Percentiles rank a stretch among this genome's conserved stretches.
These are phyloP conservation scores for Hymenoscyphus infarciens DNA, from an alignment of 2,329 filamentous ascomycete genomes.

Conservation along the genomic window DNA sequence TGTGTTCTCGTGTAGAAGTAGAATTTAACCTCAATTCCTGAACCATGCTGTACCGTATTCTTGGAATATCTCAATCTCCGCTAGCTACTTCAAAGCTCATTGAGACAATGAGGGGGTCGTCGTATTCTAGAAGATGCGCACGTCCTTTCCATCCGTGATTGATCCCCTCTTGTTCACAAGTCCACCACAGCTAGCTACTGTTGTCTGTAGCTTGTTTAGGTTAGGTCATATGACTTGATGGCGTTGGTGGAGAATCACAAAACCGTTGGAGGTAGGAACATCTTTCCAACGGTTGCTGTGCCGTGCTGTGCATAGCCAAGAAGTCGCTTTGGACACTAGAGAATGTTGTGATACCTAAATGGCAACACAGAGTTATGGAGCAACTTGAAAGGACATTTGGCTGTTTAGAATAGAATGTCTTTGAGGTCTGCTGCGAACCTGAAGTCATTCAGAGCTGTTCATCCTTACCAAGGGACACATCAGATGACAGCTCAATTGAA, in stretches of 20 bases:
- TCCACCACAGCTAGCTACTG: neutral
- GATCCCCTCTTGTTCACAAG: neutral
- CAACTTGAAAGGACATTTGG: neutral
- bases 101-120: too few relatives aligned
- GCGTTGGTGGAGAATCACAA: conserved; percentile 2
- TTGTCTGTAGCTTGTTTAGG: too few relatives aligned
- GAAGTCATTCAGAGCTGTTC: neutral
- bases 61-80: neutral
- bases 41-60: neutral
- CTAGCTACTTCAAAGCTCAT: too few relatives aligned
- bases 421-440: neutral
- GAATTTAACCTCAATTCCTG: neutral
- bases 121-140: neutral
- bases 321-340: neutral
- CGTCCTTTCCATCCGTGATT: neutral
- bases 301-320: neutral
- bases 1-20: neutral
- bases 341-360: neutral
- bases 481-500: neutral
- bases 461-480: neutral
- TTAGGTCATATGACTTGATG: neutral
- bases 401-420: too few relatives aligned
- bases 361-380: neutral
- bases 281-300: neutral
- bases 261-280: neutral